Conservation (phyloP, 1,284 basidiomycete genomes). For the Waitea zeae region DNA sequence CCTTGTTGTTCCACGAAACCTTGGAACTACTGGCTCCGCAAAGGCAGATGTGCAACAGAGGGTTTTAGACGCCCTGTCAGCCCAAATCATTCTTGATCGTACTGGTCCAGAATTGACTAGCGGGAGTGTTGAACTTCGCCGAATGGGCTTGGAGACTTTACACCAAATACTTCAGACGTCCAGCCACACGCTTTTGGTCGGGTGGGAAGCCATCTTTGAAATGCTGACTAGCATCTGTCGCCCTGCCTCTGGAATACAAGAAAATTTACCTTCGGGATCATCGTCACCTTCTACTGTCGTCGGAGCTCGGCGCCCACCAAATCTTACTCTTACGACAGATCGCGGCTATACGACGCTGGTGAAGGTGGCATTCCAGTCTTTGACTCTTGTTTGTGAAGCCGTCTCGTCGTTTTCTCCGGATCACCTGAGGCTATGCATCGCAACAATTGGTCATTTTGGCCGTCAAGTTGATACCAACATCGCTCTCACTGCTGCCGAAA, state of each 20-base stretch:
- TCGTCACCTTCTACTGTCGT: conserved; percentile 9
- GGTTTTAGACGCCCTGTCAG: conserved; percentile 67
- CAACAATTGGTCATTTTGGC: conserved; percentile 80
- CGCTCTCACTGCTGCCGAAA: conserved; percentile 81
- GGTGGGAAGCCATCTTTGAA: conserved; percentile 88
- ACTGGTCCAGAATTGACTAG: conserved; percentile 25
- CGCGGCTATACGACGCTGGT: conserved; percentile 51
- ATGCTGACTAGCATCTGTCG: conserved; percentile 76
- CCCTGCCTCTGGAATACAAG: conserved; percentile 19
- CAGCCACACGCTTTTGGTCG: conserved; percentile 78
- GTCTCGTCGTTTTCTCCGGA: conserved; percentile 66
- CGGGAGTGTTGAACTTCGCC: conserved; percentile 60
- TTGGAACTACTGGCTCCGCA: conserved; percentile 39
- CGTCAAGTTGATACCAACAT: conserved; percentile 91
- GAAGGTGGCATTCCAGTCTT: conserved; percentile 84
- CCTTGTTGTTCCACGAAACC: conserved; percentile 48
- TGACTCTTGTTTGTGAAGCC: conserved; percentile 90
- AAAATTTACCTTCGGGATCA: conserved; percentile 10
- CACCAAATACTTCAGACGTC: conserved; percentile 82
- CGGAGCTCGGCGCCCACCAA: conserved; percentile 22
- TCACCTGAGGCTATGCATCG: conserved; percentile 78
- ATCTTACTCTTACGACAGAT: conserved; percentile 39
- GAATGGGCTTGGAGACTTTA: conserved; percentile 77
- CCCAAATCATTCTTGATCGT: conserved; percentile 65
- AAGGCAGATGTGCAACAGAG: conserved; percentile 63